These are phyloP conservation scores for Cyclospora cayetanensis DNA, from an alignment of 169 alveolate species.

Conservation along the genomic window DNA sequence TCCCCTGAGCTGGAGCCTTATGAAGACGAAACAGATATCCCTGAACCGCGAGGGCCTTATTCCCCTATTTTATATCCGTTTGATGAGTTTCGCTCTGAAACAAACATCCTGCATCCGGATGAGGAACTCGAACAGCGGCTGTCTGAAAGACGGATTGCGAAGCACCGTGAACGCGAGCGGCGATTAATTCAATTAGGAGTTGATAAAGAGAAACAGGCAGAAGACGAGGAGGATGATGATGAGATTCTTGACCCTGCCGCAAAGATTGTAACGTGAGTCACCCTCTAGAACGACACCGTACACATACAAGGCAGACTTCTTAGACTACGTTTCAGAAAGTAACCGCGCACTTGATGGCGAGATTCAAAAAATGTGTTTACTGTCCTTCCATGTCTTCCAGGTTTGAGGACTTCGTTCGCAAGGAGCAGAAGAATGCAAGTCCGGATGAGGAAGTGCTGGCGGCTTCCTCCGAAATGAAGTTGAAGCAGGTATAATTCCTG, in stretches of 20 bases:
- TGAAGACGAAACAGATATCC: conserved; percentile 60
- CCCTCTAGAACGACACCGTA: not conserved
- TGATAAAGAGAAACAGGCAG: conserved; percentile 4
- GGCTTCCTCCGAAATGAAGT: conserved; percentile 29
- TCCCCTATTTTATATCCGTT: conserved; percentile 57
- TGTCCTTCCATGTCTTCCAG: not conserved
- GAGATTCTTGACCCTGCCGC: conserved; percentile 68
- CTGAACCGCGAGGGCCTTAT: conserved; percentile 65
- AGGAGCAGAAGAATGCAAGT: conserved; percentile 58
- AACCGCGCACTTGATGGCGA: too few species aligned
- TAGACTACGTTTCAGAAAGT: too few species aligned
- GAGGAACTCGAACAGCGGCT: conserved; percentile 53
- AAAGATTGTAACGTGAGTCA: conserved; percentile 46
- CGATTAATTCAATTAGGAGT: conserved; percentile 18
- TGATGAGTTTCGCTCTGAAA: conserved; percentile 56
- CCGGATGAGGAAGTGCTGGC: conserved; percentile 72
- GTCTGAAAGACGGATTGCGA: not conserved
- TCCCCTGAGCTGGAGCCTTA: conserved; percentile 74
- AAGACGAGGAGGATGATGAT: conserved; percentile 48
- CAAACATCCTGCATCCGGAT: conserved; percentile 46
- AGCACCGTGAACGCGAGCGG: conserved; percentile 56
- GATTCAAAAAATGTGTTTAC: not conserved
- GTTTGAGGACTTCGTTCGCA: conserved; percentile 72
- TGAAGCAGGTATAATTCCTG: conserved; percentile 23
- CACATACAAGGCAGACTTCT: too few species aligned